Conservation (phyloP, 805 yeast species). For the Candida caryicola region DNA sequence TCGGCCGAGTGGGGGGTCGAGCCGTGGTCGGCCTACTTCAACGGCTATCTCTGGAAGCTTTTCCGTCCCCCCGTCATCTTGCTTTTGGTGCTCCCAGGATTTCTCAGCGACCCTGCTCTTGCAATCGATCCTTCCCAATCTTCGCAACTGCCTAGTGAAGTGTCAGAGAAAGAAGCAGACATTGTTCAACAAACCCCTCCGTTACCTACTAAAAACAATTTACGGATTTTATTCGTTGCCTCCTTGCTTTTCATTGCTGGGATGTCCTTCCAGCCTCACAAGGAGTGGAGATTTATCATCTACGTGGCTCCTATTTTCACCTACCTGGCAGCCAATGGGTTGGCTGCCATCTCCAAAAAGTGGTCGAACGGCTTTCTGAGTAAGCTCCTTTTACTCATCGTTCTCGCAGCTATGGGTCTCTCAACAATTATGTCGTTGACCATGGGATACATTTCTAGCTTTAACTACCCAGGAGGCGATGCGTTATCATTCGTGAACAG, state of each 20-base stretch:
- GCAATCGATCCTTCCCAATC: slow-evolving; percentile 34
- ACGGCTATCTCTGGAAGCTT: slow-evolving; percentile 40
- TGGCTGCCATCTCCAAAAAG: slow-evolving; percentile 29
- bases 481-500: slow-evolving; percentile 59
- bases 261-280: slow-evolving; percentile 83
- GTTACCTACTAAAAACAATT: slow-evolving; percentile 32
- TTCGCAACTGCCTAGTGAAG: too few relatives aligned
- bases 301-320: slow-evolving; percentile 72
- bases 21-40: slow-evolving; percentile 68
- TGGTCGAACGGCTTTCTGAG: slow-evolving; percentile 16
- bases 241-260: slow-evolving; percentile 53
- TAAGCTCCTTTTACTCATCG: slow-evolving; percentile 26
- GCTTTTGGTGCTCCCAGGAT: slow-evolving; percentile 31
- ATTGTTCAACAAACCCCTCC: slow-evolving; percentile 4
- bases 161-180: slow-evolving; percentile 27
- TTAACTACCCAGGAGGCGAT: slow-evolving; percentile 87
- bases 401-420: slow-evolving; percentile 26
- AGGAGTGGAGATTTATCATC: slow-evolving; percentile 89
- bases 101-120: slow-evolving; percentile 46
- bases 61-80: slow-evolving; percentile 47
- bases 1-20: slow-evolving; percentile 82
- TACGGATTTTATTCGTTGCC: slow-evolving; percentile 48
- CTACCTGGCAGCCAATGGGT: slow-evolving; percentile 61
- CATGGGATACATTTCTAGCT: slow-evolving; percentile 61
- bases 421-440: slow-evolving; percentile 40